phyloP scores from a whole-genome alignment of 345 rosid species.

The Ailanthus altissimus region DNA sequence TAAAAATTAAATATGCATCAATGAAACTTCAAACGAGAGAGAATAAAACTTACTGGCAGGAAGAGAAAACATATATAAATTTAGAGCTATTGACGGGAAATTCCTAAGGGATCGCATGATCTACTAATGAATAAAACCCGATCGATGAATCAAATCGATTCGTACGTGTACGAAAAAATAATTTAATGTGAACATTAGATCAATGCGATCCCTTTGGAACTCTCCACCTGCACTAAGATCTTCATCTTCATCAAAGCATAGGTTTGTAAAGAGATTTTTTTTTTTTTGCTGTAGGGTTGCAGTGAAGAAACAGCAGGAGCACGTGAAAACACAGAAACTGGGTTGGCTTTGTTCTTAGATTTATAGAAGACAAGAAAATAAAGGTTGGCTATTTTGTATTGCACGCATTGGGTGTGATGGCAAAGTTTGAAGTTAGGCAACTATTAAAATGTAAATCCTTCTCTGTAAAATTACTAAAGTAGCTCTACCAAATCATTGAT shows the following conservation, averaged over 20 bases:
- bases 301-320: background rate
- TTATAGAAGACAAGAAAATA: slow-evolving; percentile 19
- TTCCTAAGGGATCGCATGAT: slow-evolving; percentile 76
- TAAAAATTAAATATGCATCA: background rate
- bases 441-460: slow-evolving; percentile 1
- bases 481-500: background rate
- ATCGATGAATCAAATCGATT: background rate
- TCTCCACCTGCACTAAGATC: slow-evolving; percentile 49
- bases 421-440: slow-evolving; percentile 18
- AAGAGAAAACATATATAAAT: background rate
- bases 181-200: slow-evolving; percentile 31
- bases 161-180: background rate
- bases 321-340: slow-evolving; percentile 10
- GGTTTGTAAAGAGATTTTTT: background rate
- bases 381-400: background rate
- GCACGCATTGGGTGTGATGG: background rate
- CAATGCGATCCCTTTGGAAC: slow-evolving; percentile 87
- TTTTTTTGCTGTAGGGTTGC: background rate
- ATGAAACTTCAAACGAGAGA: background rate
- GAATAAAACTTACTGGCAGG: background rate
- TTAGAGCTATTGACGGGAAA: slow-evolving; percentile 46
- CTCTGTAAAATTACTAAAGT: slow-evolving; percentile 27
- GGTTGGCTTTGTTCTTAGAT: background rate
- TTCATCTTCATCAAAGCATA: background rate
- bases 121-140: slow-evolving; percentile 28